Evolutionary conservation across 371 early-diverging fungal species (phyloP).

Genomic region (Rhizopus delemar): DNA sequence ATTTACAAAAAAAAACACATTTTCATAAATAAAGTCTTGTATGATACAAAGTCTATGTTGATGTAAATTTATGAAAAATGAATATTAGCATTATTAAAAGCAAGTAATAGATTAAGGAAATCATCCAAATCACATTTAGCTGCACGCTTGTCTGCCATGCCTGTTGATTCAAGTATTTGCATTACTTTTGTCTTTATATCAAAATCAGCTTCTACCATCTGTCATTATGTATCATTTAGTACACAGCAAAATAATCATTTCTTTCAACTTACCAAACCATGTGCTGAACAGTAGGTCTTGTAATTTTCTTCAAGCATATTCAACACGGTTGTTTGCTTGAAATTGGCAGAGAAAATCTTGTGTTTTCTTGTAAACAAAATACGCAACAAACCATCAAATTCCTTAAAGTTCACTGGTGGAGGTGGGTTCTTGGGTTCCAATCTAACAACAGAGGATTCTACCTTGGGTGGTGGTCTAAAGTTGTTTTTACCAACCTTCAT

Average conservation of each 20-base stretch:
- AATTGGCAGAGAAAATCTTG: slow-evolving; percentile 88
- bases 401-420: slow-evolving; percentile 93
- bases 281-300: slow-evolving; percentile 84
- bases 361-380: slow-evolving; percentile 96
- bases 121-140: slow-evolving; percentile 93
- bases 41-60: background rate
- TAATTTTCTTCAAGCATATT: slow-evolving; percentile 93
- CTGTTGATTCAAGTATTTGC: slow-evolving; percentile 66
- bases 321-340: slow-evolving; percentile 85
- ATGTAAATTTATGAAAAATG: slow-evolving; percentile 58
- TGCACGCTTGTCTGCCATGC: slow-evolving; percentile 80
- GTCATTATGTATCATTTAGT: slow-evolving; percentile 1
- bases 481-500: slow-evolving; percentile 98
- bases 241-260: too few relatives aligned
- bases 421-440: slow-evolving; percentile 95
- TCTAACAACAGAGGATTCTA: slow-evolving; percentile 96
- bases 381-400: slow-evolving; percentile 98
- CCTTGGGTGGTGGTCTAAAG: slow-evolving; percentile 98
- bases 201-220: slow-evolving; percentile 81
- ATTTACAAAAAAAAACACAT: background rate
- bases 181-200: slow-evolving; percentile 79
- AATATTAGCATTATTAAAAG: slow-evolving; percentile 75
- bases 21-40: background rate
- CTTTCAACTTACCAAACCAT: slow-evolving; percentile 55
- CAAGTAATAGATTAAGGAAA: slow-evolving; percentile 77